Conservation (phyloP, 2,329 filamentous ascomycete species). For the Fusarium sp. region DNA sequence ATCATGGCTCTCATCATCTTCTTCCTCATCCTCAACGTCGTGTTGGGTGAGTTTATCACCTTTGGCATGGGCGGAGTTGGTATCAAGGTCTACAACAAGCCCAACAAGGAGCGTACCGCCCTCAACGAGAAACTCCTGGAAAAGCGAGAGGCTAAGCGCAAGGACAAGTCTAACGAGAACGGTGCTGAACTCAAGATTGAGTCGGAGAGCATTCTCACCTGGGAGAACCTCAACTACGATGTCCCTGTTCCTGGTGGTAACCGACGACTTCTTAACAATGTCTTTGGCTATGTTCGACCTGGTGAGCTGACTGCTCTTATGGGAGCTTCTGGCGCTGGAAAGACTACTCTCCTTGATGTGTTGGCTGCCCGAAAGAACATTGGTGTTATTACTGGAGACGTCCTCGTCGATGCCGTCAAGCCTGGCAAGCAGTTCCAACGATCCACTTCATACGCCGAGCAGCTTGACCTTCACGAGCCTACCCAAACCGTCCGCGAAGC, state of each 20-base stretch:
- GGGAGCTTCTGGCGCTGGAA: conserved; percentile 87
- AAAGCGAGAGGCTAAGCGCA: conserved; percentile 69
- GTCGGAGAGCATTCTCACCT: conserved; percentile 80
- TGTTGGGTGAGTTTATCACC: conserved; percentile 82
- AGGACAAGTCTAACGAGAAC: conserved; percentile 58
- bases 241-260: conserved; percentile 70
- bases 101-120: conserved; percentile 73
- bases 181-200: conserved; percentile 66
- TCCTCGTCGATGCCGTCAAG: conserved; percentile 67
- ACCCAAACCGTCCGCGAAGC: conserved; percentile 74
- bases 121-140: conserved; percentile 73
- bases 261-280: conserved; percentile 65
- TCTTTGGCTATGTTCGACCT: conserved; percentile 79
- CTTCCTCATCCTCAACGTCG: conserved; percentile 81
- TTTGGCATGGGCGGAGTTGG: conserved; percentile 85
- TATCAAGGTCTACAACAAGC: conserved; percentile 80
- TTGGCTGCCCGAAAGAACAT: conserved; percentile 73
- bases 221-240: conserved; percentile 86
- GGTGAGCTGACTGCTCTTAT: conserved; percentile 84
- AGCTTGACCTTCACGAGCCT: conserved; percentile 72
- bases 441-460: conserved; percentile 72
- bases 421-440: conserved; percentile 72
- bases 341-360: conserved; percentile 87
- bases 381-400: conserved; percentile 68
- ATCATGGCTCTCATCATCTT: conserved; percentile 79